A percentile compares a stretch with the other conserved stretches of the same genome.
These are phyloP conservation scores for Pythium brachiatum DNA, from an alignment of 352 stramenopile species.

Conservation along the genomic window DNA sequence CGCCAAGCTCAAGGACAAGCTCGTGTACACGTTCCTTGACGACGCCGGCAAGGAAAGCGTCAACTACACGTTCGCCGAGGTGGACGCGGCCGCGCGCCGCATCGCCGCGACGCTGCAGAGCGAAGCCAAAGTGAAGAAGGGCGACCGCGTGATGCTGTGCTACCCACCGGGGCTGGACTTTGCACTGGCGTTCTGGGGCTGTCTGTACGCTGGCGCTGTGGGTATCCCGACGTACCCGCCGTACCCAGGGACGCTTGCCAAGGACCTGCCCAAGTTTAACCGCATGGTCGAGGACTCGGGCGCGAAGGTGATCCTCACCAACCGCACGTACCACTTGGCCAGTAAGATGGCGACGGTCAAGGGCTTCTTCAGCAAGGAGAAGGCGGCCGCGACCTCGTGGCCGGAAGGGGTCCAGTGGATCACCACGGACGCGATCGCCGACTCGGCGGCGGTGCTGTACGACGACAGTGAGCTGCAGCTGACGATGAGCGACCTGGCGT, in stretches of 20 bases:
- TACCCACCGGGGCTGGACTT: conserved; percentile 79
- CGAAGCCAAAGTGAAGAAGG: conserved; percentile 43
- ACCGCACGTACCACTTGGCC: conserved; percentile 74
- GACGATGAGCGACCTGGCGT: conserved; percentile 59
- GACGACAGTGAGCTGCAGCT: conserved; percentile 43
- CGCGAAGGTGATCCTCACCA: conserved; percentile 63
- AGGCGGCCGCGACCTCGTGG: conserved; percentile 48
- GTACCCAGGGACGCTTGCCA: conserved; percentile 65
- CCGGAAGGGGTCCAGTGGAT: conserved; percentile 68
- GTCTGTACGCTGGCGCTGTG: conserved; percentile 69
- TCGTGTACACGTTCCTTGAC: conserved; percentile 84
- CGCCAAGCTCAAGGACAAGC: conserved; percentile 51
- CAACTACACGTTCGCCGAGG: conserved; percentile 70
- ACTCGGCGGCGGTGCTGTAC: conserved; percentile 51
- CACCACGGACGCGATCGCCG: conserved; percentile 57
- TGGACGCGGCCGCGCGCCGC: conserved; percentile 57
- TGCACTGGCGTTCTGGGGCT: conserved; percentile 75
- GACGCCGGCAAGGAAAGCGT: conserved; percentile 58
- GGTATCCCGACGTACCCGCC: conserved; percentile 76
- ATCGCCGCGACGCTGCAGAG: conserved; percentile 61
- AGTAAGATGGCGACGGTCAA: conserved; percentile 82
- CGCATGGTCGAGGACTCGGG: conserved; percentile 68
- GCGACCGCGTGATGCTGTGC: conserved; percentile 75
- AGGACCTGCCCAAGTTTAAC: conserved; percentile 81
- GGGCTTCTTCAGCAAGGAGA: conserved; percentile 62